Evolutionary conservation across 2,329 filamentous ascomycete genomes (phyloP), one percentile per base, ranked within the genome.

Genomic region (Scedosporium minutisporum): DNA sequence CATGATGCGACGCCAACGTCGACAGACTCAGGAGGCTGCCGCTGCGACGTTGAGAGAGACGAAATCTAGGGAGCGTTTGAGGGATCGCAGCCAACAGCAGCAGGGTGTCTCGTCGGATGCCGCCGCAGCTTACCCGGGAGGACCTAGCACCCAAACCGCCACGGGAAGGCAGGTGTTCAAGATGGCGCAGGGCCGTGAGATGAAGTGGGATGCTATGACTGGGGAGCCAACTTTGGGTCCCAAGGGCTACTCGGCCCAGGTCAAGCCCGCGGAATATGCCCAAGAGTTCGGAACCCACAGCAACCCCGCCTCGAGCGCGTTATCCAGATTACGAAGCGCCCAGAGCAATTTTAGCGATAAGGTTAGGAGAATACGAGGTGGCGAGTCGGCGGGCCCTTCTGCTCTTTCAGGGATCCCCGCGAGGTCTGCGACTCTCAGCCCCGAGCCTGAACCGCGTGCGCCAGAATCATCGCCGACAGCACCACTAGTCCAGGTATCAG

Each of bases 121-220:
- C 66, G 6, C 64, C 65, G n/a, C 68, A 68, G 42, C 69, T 72
- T 57, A 70, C 70, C 38, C 65, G 60, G 33, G 18, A 38, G 14
- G 23, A 42, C 27, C 27, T 7, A 18, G 46, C 25, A 53, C 27
- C 18, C 42, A 58, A 7, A 7, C 42, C 71, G 73, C 60, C 7
- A 60, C 61, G 12, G 64, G 65, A 14, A 60, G 64, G 16, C 64
- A 66, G 58, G 42, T 66, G 6, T 66, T 66, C 41, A 61, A 61
- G 25, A 61, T 65, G 57, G 64, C 65, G 12, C 57, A 65, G 38
- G 64, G 64, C 25, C 63, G 61, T n/a, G 77, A 81, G 64, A 79
- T 78, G 23, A 76, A 78, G 66, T 89, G 86, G 86, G 86, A 90
- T 73, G 82, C 82, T 58, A 84, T 82, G 69, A 87, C 87, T 3